phyloP scores from a whole-genome alignment of 352 stramenopile species.

The Phytophthora pluvialis region DNA sequence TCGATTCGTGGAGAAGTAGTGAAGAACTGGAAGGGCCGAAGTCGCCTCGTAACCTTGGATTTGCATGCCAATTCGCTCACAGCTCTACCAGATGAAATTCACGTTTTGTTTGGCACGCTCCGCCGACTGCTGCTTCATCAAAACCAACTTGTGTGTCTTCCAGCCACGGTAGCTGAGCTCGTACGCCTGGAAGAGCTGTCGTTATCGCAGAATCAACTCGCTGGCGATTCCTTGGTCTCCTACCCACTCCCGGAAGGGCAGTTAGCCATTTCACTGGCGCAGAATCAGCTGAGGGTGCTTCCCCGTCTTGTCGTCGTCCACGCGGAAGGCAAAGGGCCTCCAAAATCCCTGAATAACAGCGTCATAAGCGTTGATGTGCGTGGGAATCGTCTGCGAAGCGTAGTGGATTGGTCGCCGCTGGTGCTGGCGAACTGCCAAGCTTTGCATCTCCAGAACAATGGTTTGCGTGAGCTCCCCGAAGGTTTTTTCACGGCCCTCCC shows the following conservation, averaged over 20 bases:
- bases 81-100: slow-evolving; percentile 46
- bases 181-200: slow-evolving; percentile 32
- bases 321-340: slow-evolving; percentile 19
- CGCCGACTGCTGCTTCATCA: slow-evolving; percentile 45
- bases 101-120: slow-evolving; percentile 35
- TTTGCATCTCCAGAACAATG: slow-evolving; percentile 59
- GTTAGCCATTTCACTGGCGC: slow-evolving; percentile 34
- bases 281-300: slow-evolving; percentile 50
- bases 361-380: slow-evolving; percentile 34
- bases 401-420: slow-evolving; percentile 26
- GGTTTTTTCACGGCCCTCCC: slow-evolving; percentile 51
- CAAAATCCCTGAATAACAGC: slow-evolving; percentile 20
- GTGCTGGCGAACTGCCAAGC: slow-evolving; percentile 40
- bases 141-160: slow-evolving; percentile 51
- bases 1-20: slow-evolving; percentile 29
- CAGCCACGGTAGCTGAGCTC: slow-evolving; percentile 41
- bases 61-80: slow-evolving; percentile 50
- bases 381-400: slow-evolving; percentile 41
- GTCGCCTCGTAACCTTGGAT: slow-evolving; percentile 39
- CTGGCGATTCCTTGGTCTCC: slow-evolving; percentile 16
- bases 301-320: slow-evolving; percentile 29
- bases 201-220: slow-evolving; percentile 33
- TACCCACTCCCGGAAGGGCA: slow-evolving; percentile 31
- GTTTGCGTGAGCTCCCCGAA: slow-evolving; percentile 46
- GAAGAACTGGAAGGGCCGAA: slow-evolving; percentile 30